These are phyloP conservation scores for Aspergillus viridinutans DNA, from an alignment of 2,329 filamentous ascomycete genomes.

Conservation along the genomic window DNA sequence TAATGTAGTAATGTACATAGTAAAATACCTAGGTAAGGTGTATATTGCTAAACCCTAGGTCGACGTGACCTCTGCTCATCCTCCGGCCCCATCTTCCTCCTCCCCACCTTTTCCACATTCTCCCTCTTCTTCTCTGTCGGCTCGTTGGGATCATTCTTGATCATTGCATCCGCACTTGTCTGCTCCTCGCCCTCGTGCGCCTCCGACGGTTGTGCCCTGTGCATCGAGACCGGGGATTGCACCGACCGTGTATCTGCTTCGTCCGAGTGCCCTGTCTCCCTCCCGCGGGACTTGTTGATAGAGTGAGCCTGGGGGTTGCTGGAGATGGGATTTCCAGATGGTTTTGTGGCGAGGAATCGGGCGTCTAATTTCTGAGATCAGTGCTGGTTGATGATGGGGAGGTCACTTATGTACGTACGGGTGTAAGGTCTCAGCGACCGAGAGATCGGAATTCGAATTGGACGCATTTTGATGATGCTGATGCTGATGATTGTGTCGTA, in stretches of 20 bases:
- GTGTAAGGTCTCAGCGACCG: neutral
- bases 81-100: slow-evolving; percentile 3
- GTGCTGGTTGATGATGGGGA: too few species aligned
- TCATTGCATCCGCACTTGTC: slow-evolving; percentile 2
- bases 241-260: neutral
- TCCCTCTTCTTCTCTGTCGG: slow-evolving; percentile 1
- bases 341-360: too few species aligned
- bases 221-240: slow-evolving; percentile 1
- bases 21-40: too few species aligned
- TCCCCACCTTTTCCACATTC: slow-evolving; percentile 6
- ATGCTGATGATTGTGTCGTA: neutral
- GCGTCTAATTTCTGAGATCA: neutral
- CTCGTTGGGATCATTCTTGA: slow-evolving; percentile 5
- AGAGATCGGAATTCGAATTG: neutral
- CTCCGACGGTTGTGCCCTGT: slow-evolving; percentile 2
- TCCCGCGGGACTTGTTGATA: slow-evolving; percentile 5
- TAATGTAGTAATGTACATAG: too few species aligned
- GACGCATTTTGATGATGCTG: neutral
- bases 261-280: neutral
- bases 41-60: neutral
- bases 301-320: neutral
- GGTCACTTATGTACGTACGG: neutral
- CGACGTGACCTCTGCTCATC: neutral
- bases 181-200: slow-evolving; percentile 8
- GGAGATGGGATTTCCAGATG: neutral